Percentiles rank a stretch among this genome's conserved stretches.
Conservation (phyloP, 768 basidiomycete genomes). For the Tricholoma matsutake region DNA sequence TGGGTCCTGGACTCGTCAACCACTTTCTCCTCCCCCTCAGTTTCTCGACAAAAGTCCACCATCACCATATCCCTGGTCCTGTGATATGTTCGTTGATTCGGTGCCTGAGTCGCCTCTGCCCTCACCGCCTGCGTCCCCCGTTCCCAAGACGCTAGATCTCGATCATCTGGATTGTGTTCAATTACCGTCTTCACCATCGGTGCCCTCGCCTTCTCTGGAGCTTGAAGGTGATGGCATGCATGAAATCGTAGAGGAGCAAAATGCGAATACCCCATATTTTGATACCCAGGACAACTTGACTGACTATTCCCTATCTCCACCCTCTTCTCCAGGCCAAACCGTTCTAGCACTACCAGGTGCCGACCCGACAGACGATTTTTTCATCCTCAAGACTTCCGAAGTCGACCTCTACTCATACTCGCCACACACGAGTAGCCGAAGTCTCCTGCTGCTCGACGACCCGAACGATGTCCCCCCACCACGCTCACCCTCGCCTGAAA, state of each 20-base stretch:
- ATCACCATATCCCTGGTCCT: neutral
- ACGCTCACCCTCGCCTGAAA: constrained; percentile 43
- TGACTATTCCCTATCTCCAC: constrained; percentile 7
- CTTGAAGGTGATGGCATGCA: neutral
- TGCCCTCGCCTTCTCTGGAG: neutral
- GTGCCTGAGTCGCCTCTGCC: constrained; percentile 19
- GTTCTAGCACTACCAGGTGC: constrained; percentile 32
- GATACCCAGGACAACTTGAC: neutral
- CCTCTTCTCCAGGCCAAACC: constrained; percentile 20
- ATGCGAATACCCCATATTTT: neutral
- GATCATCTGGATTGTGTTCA: neutral
- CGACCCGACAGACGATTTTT: constrained; percentile 31
- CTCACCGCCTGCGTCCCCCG: constrained; percentile 12
- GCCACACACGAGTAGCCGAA: constrained; percentile 11
- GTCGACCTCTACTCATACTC: neutral
- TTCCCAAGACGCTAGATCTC: constrained; percentile 5
- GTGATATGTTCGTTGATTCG: constrained; percentile 5
- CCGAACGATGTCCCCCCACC: constrained; percentile 34
- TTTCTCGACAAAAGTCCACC: constrained; percentile 6
- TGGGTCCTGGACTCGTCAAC: neutral
- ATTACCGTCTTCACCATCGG: neutral
- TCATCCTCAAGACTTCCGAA: neutral
- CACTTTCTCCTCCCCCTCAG: constrained; percentile 13
- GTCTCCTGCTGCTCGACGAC: constrained; percentile 42
- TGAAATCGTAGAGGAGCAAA: neutral